Base-by-base conservation (phyloP, 805 yeast species). In the Saccharomyces eubayanus region DNA sequence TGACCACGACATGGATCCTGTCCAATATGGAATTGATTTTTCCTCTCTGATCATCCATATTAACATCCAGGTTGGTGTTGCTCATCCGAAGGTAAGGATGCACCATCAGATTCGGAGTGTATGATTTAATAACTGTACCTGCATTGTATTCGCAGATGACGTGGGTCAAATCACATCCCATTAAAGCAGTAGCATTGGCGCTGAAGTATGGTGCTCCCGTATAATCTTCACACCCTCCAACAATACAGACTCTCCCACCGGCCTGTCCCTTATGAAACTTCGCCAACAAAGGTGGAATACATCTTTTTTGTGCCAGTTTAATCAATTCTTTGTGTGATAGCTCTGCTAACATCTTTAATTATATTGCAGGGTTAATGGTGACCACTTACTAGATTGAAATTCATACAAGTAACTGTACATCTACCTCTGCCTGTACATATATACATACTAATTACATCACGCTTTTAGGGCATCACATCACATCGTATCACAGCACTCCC, bases 191-290 rank as follows among this genome's bases (percentile, higher is more conserved):
- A 0, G 96, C 87, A 66, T 87, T 85, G 5, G 95, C 87, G 36
- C 96, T 79, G 68, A 94, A 94, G 69, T 77, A 94, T 1, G 98
- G 98, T 0, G 99, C 99, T 0, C 99, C 99, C 0, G 97, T 91
- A 67, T 90, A 92, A 67, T 92, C 97, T 67, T 87, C 91, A 68
- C 94, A 85, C 1, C 99, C 99, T 24, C 99, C 99, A 57, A 92
- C 79, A 0, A 92, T 88, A 10, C 85, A 89, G 1, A 92, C 75
- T 55, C 89, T 77, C 4, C 98, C 98, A 5, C 98, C 98, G 5
- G 82, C 77, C 67, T 92, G 98, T 24, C 99, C 99, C 68, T 92
- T 92, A 72, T 92, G 85, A 67, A 87, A 86, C 14, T 66, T 62
- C 5, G 87, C 81, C 2, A 77, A 71, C 31, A 91, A 71, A 1